A percentile compares a stretch with the other conserved stretches of the same genome.
Conservation (phyloP, 192 early-diverging fungal species). For the Podila epigama region DNA sequence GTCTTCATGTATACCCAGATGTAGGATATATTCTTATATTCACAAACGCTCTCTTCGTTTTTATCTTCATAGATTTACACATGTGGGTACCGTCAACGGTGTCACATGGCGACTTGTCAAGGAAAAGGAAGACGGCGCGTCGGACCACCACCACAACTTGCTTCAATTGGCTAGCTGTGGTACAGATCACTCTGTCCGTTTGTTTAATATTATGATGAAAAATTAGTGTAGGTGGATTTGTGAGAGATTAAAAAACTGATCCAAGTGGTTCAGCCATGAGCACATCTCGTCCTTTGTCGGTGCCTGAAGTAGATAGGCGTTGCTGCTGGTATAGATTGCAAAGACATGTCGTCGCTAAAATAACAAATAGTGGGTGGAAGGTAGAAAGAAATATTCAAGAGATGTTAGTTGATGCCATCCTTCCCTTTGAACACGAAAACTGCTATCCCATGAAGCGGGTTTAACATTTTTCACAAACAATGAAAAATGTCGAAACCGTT, state of each 20-base stretch:
- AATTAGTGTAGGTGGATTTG: conserved; percentile 13
- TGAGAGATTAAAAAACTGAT: conserved; percentile 42
- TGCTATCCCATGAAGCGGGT: not conserved
- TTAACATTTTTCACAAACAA: not conserved
- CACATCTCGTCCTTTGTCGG: conserved; percentile 65
- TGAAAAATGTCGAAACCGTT: not conserved
- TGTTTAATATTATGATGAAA: conserved; percentile 57
- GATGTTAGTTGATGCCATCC: not conserved
- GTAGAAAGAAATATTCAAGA: not conserved
- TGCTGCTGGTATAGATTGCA: conserved; percentile 74
- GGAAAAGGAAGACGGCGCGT: not conserved
- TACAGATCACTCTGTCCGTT: conserved; percentile 77
- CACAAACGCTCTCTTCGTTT: conserved; percentile 14
- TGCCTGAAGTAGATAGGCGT: conserved; percentile 73
- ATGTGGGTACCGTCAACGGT: conserved; percentile 63
- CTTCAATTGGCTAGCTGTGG: conserved; percentile 74
- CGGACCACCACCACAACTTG: not conserved
- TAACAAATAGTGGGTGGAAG: not conserved
- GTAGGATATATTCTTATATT: no score
- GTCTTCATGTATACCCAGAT: no score
- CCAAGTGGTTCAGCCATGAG: conserved; percentile 39
- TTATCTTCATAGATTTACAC: conserved; percentile 49
- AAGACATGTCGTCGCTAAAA: conserved; percentile 67
- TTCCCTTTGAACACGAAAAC: no score
- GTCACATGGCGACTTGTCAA: conserved; percentile 69